Base-by-base conservation (phyloP, 371 early-diverging fungal genomes). In the Coemansia sp. region DNA sequence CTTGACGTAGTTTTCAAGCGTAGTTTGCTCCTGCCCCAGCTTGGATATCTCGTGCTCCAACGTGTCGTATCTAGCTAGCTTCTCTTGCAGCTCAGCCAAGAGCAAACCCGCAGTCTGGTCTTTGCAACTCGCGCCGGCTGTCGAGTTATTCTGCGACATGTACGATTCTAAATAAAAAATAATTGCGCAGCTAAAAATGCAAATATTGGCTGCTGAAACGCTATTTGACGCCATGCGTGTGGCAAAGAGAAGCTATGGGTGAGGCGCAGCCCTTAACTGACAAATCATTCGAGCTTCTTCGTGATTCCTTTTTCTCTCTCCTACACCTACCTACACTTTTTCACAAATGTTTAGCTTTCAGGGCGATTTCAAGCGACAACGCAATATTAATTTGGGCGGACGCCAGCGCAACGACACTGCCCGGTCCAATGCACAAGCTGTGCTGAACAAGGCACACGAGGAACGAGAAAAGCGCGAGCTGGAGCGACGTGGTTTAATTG, bases 301-400 rank as follows among this genome's bases (percentile, higher is more conserved):
- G 25, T 12, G 21, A 14, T 44, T 44, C n/a, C 23, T 14, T 52
- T 52, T 25, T 12, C 20, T 20, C 18, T 50, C 14, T 23, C 12
- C 16, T 5, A 20, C 12, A n/a, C n/a, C n/a, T n/a, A 16, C 28
- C 9, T 25, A 23, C 8, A 30, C 30, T 33, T 33, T 33, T 33
- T 7, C 5, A 7, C 9, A 16, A 61, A 78, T 79, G 79, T 87
- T 85, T 66, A 83, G 70, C 51, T 92, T 92, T 71, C 91, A 91
- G 77, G 92, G 92, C 33, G 88, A 89, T 67, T 88, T 83, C 67
- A 90, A 85, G 72, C 72, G 84, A 42, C 85, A 84, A 60, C 84
- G 90, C 16, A 84, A 86, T 57, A 94, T 95, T 62, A 92, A 89
- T 67, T 86, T 95, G 64, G 94, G 94, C 33, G 93, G 94, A 1